Evolutionary conservation across 2,329 filamentous ascomycete species (phyloP), one percentile per base, ranked within the genome.

Genomic region (Atkinsonella hypoxylon): DNA sequence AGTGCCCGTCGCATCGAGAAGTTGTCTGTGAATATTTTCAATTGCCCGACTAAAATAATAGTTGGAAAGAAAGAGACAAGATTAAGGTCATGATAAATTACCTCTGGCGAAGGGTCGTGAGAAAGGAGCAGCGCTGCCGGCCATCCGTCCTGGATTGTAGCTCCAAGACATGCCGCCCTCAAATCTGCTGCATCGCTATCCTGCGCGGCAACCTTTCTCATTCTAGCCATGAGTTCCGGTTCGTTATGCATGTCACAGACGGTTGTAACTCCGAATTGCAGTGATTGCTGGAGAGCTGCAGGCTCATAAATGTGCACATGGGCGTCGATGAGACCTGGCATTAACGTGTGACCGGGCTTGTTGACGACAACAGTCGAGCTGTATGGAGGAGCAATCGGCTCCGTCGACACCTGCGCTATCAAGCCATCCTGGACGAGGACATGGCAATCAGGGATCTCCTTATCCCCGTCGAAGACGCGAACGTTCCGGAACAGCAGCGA

Each of bases 81-180:
- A 26, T 26, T 6, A 26, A 26, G 22, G 3, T 26, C 22, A 26
- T 26, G 22, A 26, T 26, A 4, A 3, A n/a, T 48, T 44, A 51
- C 50, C 50, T 51, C 50, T 48, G 50, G 45, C 10, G 45, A 47
- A 31, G 50, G 45, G 48, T 51, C 50, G 17, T 48, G 40, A 34
- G 50, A 31, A 6, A 48, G 10, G 32, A 51, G 50, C 5, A 51
- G 40, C 12, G 45, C 50, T 18, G 50, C 45, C n/a, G 75, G 75
- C 75, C 75, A 78, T 2, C 75, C 75, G 38, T 70, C 72, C 5
- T 73, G 67, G 32, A 78, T 70, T 0, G 74, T 77, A 5, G 75
- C 75, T 0, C 70, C 67, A 54, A 69, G 65, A 11, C 72, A 70
- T 2, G 70, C 69, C 1, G 67, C 73, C 56, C 76, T 77, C 57